Evolutionary conservation across 140 eudicot genomes (phyloP), one percentile per base, ranked within the genome.

Genomic region (Anethum foeniculum): DNA sequence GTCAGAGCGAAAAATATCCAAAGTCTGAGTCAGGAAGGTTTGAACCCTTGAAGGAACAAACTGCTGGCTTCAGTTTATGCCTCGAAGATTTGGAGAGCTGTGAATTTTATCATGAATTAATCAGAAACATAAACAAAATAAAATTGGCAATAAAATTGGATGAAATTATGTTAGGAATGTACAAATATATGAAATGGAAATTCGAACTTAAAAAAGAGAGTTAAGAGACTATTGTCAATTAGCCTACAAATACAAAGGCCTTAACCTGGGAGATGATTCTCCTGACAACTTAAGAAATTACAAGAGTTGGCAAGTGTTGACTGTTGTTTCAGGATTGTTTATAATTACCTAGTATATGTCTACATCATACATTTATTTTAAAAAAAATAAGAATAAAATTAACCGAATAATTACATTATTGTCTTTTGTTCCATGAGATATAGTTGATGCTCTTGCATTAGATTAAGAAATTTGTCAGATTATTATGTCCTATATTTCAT

Each of bases 81-180:
- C 94, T 3, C 86, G 80, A 51, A 87, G 90, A 52, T 82, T 82
- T 0, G 91, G 90, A 46, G 82, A 74, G 39, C 83, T 84, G 0
- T 23, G 60, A 52, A 1, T 23, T 52, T 18, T 52, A 5, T 58
- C n/a, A 8, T 58, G 67, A 49, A 49, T 15, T 5, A 49, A 49
- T 49, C 56, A 49, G 21, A 49, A 19, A 49, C 56, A 49, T 18
- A 49, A 6, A 49, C 5, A 49, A 15, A 49, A 80, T 86, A 1
- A 75, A 71, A 28, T 79, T 87, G 81, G 15, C 18, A 27, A 79
- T 47, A 25, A 65, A 82, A 60, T 67, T 88, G 18, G 75, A 80
- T 2, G 71, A 25, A 27, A 27, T 64, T 64, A 11, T 8, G 71
- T 13, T 30, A 3, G 34, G 13, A 64, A 64, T 0, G 13, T 27